Base-by-base conservation (phyloP, 1,139 yeast species). In the Suhomyces chickasaworum region DNA sequence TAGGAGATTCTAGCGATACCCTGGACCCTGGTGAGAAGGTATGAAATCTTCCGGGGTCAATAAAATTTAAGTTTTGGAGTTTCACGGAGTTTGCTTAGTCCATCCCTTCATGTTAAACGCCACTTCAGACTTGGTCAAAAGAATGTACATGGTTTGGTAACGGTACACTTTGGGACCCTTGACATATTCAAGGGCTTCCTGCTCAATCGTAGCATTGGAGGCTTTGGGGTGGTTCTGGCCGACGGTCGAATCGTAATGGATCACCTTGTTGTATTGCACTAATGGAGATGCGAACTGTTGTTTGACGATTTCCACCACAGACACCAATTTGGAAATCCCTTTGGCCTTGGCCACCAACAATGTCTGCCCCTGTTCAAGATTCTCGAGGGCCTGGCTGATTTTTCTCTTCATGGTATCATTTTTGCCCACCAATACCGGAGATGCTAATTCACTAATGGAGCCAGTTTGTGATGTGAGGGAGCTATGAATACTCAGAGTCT, bases 231-330 rank as follows among this genome's bases (percentile, higher is more conserved):
- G 7, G 7, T 45, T 44, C 2, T 55, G 56, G 13, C 48, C 44
- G 17, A 41, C 17, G 18, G 23, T 23, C 12, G 59, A 47, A 16
- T 46, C 42, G 35, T 39, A 47, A 32, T 41, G 40, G 16, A 23
- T 31, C 12, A 54, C 51, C 38, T 50, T 54, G 41, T 56, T 56
- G 41, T 33, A 50, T 34, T 56, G 60, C 30, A n/a, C 45, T 13
- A 22, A 27, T 7, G 27, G 25, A 15, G 17, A 25, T 16, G 32
- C 35, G 40, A 32, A 39, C 18, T 36, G 39, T 23, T 46, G 48
- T 42, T 66, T 66, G 12, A 53, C 59, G n/a, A 67, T 66, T 44
- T 67, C 71, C 12, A 60, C 53, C 5, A 66, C 54, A 4, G 68
- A 55, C 10, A 67, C 53, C 27, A 61, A 45, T 47, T 67, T 67